Conservation (phyloP, 495 filamentous ascomycete species). For the Penicillium maclennaniae region DNA sequence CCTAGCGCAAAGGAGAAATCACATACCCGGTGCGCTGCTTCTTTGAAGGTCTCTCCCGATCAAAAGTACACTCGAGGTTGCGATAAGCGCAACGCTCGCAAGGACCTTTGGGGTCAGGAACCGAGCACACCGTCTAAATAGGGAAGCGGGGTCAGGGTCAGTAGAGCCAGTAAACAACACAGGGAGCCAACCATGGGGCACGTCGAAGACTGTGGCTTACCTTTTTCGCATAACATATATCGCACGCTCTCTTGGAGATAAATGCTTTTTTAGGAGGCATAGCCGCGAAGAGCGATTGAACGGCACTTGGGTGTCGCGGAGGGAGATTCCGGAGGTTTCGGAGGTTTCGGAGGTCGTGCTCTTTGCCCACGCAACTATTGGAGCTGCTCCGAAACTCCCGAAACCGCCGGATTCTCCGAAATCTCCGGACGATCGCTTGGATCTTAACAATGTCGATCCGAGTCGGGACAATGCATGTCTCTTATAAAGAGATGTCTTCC, state of each 20-base stretch:
- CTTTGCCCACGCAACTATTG: too few species aligned
- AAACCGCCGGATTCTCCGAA: too few species aligned
- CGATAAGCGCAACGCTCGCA: conserved; percentile 16
- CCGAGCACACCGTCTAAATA: conserved; percentile 8
- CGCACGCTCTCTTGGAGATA: conserved; percentile 9
- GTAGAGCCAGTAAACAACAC: too few species aligned
- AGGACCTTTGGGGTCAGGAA: conserved; percentile 9
- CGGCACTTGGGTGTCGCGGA: too few species aligned
- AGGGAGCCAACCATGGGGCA: too few species aligned
- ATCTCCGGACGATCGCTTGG: background rate
- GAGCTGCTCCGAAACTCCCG: too few species aligned
- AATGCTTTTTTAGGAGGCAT: background rate
- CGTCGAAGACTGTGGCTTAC: too few species aligned
- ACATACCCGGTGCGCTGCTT: conserved; percentile 10
- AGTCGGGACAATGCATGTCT: too few species aligned
- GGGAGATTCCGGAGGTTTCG: background rate
- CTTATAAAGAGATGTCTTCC: background rate
- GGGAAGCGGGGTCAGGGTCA: too few species aligned
- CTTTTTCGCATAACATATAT: too few species aligned
- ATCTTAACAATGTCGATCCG: background rate
- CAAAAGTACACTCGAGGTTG: conserved; percentile 15
- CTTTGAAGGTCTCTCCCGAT: conserved; percentile 13
- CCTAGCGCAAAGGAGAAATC: too few species aligned
- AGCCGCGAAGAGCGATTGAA: too few species aligned
- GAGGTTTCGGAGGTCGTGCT: conserved; percentile 2